phyloP scores from a whole-genome alignment of 2,329 filamentous ascomycete species.

The Xylaria sp. region DNA sequence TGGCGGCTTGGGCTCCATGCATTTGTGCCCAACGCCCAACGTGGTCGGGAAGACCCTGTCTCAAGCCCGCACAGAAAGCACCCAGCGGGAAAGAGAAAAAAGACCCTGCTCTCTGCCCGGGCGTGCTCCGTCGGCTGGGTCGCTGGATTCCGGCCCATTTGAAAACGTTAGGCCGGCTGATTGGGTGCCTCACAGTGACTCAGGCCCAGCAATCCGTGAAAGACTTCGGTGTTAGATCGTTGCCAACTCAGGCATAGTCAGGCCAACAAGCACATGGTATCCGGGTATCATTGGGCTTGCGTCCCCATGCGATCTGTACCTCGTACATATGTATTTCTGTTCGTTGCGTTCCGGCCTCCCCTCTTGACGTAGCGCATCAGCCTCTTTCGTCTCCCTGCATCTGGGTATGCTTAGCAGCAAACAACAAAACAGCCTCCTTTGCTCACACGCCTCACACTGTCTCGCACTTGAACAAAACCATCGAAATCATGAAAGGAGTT shows the following conservation, averaged over 20 bases:
- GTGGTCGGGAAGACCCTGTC: conserved; percentile 38
- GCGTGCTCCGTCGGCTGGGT: conserved; percentile 39
- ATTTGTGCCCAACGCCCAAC: conserved; percentile 47
- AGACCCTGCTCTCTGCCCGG: conserved; percentile 23
- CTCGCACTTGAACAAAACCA: conserved; percentile 38
- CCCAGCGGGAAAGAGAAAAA: conserved; percentile 12
- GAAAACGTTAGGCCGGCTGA: conserved; percentile 46
- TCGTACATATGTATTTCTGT: conserved; percentile 37
- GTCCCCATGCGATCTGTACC: conserved; percentile 30
- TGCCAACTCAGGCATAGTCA: conserved; percentile 40
- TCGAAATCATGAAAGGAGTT: conserved; percentile 42
- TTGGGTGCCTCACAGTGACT: conserved; percentile 51
- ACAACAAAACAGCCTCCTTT: conserved; percentile 32
- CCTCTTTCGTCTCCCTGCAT: conserved; percentile 46
- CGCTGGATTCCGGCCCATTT: conserved; percentile 38
- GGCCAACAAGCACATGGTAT: conserved; percentile 27
- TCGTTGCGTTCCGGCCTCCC: conserved; percentile 41
- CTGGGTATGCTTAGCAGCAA: conserved; percentile 39
- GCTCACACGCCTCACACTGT: conserved; percentile 48
- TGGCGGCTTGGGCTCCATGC: conserved; percentile 44
- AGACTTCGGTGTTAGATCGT: conserved; percentile 41
- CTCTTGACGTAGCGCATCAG: conserved; percentile 44
- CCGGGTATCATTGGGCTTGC: conserved; percentile 31
- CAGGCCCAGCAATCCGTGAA: conserved; percentile 46
- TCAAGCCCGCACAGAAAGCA: conserved; percentile 32